Base-by-base conservation (phyloP, 805 yeast genomes). In the Candida oleophila region DNA sequence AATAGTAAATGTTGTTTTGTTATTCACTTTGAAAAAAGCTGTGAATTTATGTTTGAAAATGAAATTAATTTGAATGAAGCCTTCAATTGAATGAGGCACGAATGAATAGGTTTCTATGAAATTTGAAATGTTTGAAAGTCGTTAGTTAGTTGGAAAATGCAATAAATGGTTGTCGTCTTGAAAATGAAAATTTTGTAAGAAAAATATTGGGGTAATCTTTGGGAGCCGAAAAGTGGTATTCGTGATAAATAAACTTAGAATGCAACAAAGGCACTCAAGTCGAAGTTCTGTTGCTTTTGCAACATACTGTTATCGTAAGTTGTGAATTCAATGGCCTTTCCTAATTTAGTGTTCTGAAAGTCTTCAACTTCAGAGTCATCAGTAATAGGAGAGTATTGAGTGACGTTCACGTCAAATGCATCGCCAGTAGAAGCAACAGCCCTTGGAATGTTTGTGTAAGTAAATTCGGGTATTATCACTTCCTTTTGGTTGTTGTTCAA, bases 201-300 rank as follows among this genome's bases (percentile, higher is more conserved):
- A 28, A 11, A 28, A 14, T 9, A 11, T 11, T 28, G 33, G 12
- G 33, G 14, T 11, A 36, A 5, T 16, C 7, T 18, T 36, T 12
- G 39, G 39, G 20, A 36, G 14, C 8, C 18, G 21, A 16, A 36
- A 12, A 12, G 21, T 4, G 14, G 18, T 36, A 20, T 16, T 15
- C 12, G n/a, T 9, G 8, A 37, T 37, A 21, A 12, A 22, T 19
- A 39, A 14, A 20, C 5, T 44, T 44, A 55, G 25, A 49, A 43
- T 14, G 55, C 50, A 35, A 57, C 60, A 44, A 55, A 57, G 11
- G 58, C 56, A 54, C 50, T 51, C 33, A 62, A 59, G 47, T 62
- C 69, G 43, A 65, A 60, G n/a, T 60, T 68, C 2, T 63, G 66
- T 25, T 55, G 60, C 43, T 53, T 60, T 30, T 45, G 54, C 37